phyloP scores from a whole-genome alignment of 192 early-diverging fungal species.

The Coemansia sp. region DNA sequence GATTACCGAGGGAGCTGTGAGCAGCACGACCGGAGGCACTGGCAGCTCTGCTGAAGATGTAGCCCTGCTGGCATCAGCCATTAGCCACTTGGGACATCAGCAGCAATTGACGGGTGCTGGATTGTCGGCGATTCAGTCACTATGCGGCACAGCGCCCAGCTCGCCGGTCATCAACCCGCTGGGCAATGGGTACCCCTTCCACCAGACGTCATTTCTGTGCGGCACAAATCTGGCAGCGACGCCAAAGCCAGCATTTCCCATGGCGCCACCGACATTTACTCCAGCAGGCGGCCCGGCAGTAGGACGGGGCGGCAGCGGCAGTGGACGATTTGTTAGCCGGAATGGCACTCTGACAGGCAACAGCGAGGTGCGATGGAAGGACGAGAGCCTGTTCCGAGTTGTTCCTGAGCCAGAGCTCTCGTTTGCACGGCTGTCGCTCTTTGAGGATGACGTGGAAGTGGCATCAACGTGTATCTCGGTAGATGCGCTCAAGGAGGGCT shows the following conservation, averaged over 20 bases:
- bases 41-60: conserved; percentile 6
- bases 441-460: conserved; percentile 48
- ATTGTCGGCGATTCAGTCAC: conserved; percentile 19
- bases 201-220: neutral
- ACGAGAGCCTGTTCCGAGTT: conserved; percentile 32
- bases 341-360: conserved; percentile 22
- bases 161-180: conserved; percentile 21
- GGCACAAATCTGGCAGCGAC: conserved; percentile 20
- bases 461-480: conserved; percentile 41
- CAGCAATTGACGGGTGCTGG: conserved; percentile 11
- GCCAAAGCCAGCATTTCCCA: conserved; percentile 25
- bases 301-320: conserved; percentile 1
- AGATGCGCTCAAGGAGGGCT: conserved; percentile 43
- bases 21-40: conserved; percentile 11
- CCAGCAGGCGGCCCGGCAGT: neutral
- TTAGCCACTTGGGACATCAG: conserved; percentile 3
- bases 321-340: conserved; percentile 6
- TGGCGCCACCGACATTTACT: conserved; percentile 31
- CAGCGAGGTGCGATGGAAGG: conserved; percentile 45
- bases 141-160: conserved; percentile 23
- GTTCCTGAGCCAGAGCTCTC: conserved; percentile 46
- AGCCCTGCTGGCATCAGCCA: neutral
- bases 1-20: conserved; percentile 24
- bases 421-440: conserved; percentile 42
- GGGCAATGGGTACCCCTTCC: conserved; percentile 24